These are phyloP conservation scores for Solanum gandarillasii DNA, from an alignment of 257 asterid species.

Conservation along the genomic window DNA sequence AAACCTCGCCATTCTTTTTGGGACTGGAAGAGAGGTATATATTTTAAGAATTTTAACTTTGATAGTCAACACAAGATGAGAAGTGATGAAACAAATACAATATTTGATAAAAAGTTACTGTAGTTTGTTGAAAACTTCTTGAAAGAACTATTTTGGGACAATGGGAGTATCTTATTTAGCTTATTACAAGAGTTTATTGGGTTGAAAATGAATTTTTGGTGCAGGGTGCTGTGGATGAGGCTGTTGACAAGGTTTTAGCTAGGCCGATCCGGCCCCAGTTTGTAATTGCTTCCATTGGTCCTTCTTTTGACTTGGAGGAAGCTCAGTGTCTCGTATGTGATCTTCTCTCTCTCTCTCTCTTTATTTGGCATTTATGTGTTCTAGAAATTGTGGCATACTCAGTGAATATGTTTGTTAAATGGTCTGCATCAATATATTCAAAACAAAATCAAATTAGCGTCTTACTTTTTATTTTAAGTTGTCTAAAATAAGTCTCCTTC, in stretches of 20 bases:
- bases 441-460: neutral
- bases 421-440: neutral
- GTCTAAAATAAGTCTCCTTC: neutral
- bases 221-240: slow-evolving; percentile 79
- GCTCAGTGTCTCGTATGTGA: slow-evolving; percentile 42
- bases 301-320: slow-evolving; percentile 22
- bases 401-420: neutral
- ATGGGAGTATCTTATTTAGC: neutral
- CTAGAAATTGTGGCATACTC: neutral
- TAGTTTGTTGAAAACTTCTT: neutral
- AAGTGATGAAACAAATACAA: neutral
- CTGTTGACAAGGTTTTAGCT: slow-evolving; percentile 51
- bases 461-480: neutral
- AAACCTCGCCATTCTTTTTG: neutral
- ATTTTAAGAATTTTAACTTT: neutral
- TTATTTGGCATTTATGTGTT: neutral
- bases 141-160: neutral
- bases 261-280: slow-evolving; percentile 77
- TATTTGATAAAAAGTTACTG: neutral
- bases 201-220: neutral
- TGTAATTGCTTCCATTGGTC: slow-evolving; percentile 55
- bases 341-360: neutral
- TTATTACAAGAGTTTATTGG: neutral
- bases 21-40: neutral
- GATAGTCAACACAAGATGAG: neutral